Evolutionary conservation across 1,139 yeast species (phyloP), one percentile per base, ranked within the genome.

Genomic region (Candida gigantensis): DNA sequence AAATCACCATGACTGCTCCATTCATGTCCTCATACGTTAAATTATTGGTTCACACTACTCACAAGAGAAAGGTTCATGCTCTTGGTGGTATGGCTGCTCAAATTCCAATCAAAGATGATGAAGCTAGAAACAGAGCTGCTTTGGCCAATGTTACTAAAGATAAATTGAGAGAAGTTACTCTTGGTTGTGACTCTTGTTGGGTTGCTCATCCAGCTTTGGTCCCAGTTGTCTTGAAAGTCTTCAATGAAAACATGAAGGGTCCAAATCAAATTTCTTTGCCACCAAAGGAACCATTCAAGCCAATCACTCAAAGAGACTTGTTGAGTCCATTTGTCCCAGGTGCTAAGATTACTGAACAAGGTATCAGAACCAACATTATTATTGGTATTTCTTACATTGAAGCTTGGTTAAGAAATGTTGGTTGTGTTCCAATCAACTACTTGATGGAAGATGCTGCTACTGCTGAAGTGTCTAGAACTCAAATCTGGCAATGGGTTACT

Each of bases 361-460:
- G 92, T 55, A 79, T 84, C 54, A 76, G 87, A 58, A 70, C 80
- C 53, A 84, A 82, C 65, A 67, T 84, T 48, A 71, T 72, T 55
- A 82, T 83, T 65, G 92, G 92, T 39, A 72, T 84, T 46, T 77
- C 83, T 20, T 84, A 84, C 65, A 81, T 83, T 65, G 92, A 82
- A 67, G 90, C 90, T 28, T 84, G 92, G 92, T 76, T 84, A 54
- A 74, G 88, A 52, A 84, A 86, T 42, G 65, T 79, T 47, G 92
- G 92, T 16, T 81, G 89, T 68, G 89, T 84, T 42, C 90, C 94
- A 51, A 83, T 84, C 63, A 82, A 84, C 70, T 81, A 75, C 60
- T 72, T 84, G 65, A 84, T 84, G 94, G 94, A 84, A 65, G 92
- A 84, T 55, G 92, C 92, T 37, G 92, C 92, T 34, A 84, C 92